phyloP scores from a whole-genome alignment of 2,329 filamentous ascomycete genomes.

The Calcarisporium arbuscula region DNA sequence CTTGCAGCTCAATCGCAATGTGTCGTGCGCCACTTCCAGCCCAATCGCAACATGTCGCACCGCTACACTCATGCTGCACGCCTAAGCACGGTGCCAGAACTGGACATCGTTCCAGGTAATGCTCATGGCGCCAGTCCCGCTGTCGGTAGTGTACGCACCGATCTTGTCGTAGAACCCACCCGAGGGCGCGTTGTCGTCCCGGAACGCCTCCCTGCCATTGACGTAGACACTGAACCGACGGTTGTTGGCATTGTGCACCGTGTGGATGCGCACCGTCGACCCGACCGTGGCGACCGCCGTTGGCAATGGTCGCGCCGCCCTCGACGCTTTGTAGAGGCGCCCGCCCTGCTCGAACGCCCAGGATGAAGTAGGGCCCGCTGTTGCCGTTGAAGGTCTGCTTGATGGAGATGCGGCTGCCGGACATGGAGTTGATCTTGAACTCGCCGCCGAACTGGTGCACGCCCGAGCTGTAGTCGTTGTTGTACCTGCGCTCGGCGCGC shows the following conservation, averaged over 20 bases:
- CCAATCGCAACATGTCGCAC: too few species aligned
- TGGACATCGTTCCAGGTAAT: conserved; percentile 15
- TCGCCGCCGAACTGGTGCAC: conserved; percentile 16
- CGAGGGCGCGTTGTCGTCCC: conserved; percentile 12
- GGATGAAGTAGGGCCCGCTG: conserved; percentile 14
- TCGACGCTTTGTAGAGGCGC: conserved; percentile 16
- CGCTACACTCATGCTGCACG: too few species aligned
- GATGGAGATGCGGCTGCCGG: conserved; percentile 15
- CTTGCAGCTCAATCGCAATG: too few species aligned
- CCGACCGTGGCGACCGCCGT: conserved; percentile 13
- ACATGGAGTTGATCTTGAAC: conserved; percentile 17
- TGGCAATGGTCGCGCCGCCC: conserved; percentile 14
- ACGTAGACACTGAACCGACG: conserved; percentile 17
- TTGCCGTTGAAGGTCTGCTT: conserved; percentile 18
- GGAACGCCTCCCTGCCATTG: conserved; percentile 14
- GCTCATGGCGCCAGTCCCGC: conserved; percentile 12
- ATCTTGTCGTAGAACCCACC: conserved; percentile 20
- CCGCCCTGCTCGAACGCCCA: conserved; percentile 12
- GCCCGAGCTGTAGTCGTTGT: conserved; percentile 13
- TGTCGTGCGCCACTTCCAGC: too few species aligned
- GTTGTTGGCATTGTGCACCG: conserved; percentile 14
- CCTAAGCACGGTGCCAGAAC: conserved; percentile 15
- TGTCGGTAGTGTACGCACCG: conserved; percentile 18
- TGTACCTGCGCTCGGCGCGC: conserved; percentile 16
- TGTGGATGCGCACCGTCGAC: conserved; percentile 16